Evolutionary conservation across 768 basidiomycete species (phyloP), one percentile per base, ranked within the genome.

Genomic region (Kwoniella heveanensis): DNA sequence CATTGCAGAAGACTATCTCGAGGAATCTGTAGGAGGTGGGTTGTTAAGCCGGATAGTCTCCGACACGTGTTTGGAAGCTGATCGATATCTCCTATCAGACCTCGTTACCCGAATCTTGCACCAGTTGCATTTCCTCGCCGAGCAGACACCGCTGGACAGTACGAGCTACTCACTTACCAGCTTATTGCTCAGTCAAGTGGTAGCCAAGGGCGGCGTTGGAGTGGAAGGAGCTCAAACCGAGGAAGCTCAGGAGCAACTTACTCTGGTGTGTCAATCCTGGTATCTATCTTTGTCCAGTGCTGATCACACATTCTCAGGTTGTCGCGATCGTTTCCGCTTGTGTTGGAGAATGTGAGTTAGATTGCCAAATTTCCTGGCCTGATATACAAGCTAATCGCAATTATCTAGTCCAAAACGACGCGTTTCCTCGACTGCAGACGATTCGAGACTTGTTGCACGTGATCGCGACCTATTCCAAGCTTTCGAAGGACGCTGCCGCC

Each of bases 61-160:
- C n/a, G n/a, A n/a, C n/a, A n/a, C n/a, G n/a, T n/a, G n/a, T n/a
- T n/a, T n/a, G n/a, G n/a, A n/a, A n/a, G n/a, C n/a, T n/a, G n/a
- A n/a, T n/a, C n/a, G n/a, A n/a, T n/a, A n/a, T n/a, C n/a, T n/a
- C 32, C 19, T 25, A 17, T 44, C 61, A 93, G 93, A 83, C 6
- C 82, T 97, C 30, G 83, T 94, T 25, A 82, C 90, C 50, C 90
- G 96, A 26, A 87, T 98, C 1, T 83, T 99, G 1, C 90, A 95
- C 77, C 87, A 90, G 21, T 78, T 98, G 0, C 87, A 90, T 21
- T 88, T 85, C 62, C 82, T 94, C 2, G 87, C 91, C 0, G 90
- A 94, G 65, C 88, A 91, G 67, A 81, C 85, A 0, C 86, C 92
- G 0, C 88, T 97, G 54, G 91, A 95, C 74, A 84, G 88, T 0